phyloP scores from a whole-genome alignment of 139 green algal genomes.

The Eudorina sp. region DNA sequence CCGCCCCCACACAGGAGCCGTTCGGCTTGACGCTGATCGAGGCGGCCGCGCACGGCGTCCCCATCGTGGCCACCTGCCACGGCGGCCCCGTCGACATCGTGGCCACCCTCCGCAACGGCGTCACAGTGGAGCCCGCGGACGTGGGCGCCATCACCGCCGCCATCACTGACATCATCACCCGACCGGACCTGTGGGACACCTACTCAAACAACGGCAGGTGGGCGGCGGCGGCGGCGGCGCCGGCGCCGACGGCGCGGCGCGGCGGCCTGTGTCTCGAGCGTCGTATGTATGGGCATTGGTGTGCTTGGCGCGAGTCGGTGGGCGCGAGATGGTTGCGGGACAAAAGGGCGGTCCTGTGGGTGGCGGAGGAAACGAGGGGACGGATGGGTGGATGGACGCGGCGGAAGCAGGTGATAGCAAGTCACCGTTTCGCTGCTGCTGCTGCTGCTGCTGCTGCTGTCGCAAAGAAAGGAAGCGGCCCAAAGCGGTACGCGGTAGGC shows the following conservation, averaged over 20 bases:
- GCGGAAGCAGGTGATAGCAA: too few relatives aligned
- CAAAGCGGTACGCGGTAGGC: too few relatives aligned
- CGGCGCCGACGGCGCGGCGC: background rate
- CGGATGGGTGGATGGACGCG: too few relatives aligned
- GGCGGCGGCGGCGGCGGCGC: background rate
- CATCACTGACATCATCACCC: conserved; percentile 87
- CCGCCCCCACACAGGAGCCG: conserved; percentile 87
- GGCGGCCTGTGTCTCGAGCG: background rate
- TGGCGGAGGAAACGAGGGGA: too few relatives aligned
- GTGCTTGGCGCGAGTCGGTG: too few relatives aligned
- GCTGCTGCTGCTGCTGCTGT: too few relatives aligned
- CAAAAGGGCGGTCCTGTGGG: too few relatives aligned
- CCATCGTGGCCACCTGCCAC: conserved; percentile 95
- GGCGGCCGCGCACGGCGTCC: conserved; percentile 94
- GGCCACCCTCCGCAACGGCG: conserved; percentile 84
- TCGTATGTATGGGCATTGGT: too few relatives aligned
- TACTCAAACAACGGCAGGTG: conserved; percentile 73
- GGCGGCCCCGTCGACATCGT: conserved; percentile 93
- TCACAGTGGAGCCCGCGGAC: conserved; percentile 92
- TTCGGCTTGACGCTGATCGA: conserved; percentile 97
- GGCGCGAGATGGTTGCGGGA: too few relatives aligned
- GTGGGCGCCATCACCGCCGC: conserved; percentile 75
- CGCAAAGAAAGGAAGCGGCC: too few relatives aligned
- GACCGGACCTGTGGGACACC: conserved; percentile 79
- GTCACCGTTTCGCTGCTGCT: too few relatives aligned